Evolutionary conservation across 2,329 filamentous ascomycete genomes (phyloP), one percentile per base, ranked within the genome.

Genomic region (Trichoderma aggressivum): DNA sequence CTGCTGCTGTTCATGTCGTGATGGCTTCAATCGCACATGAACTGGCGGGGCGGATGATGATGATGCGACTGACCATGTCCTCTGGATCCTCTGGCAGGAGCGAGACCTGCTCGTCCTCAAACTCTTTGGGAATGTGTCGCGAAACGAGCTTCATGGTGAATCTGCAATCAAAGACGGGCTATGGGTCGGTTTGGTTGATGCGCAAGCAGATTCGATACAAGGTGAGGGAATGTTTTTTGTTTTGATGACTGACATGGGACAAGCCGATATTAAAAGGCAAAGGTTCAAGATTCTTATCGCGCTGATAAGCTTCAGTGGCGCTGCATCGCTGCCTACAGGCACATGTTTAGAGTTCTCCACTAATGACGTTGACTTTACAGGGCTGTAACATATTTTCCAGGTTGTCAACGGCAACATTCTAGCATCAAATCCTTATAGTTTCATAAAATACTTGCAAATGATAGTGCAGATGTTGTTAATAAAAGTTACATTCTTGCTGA

Each of bases 21-120:
- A 50, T 5, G 59, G 18, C 47, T 47, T 59, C 47, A 61, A 21
- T 26, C 28, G 14, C 47, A 43, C 62, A 47, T 30, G 56, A 61
- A 53, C 5, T 34, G 71, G 60, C 43, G 56, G 70, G 70, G 72
- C 59, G 72, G 63, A 16, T 21, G 71, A 60, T 39, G 36, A 30
- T 53, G 72, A 62, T 72, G 70, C 39, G 36, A 74, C 81, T 72
- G 69, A 84, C 83, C 82, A 86, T 85, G 75, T 84, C 83, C 75
- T 84, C 83, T 50, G 82, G 80, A 75, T 84, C 83, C 68, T 84
- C 83, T 66, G 83, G 81, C 7, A 84, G 75, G 24, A 84, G 79
- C 50, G 81, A 82, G 65, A 84, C 78, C 32, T 79, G 79, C 76
- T 83, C 80, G 70, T 82, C 81, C 77, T 81, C 80, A 61, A 82